Conservation (phyloP, 768 basidiomycete genomes). For the Leccinellum rugosiceps region DNA sequence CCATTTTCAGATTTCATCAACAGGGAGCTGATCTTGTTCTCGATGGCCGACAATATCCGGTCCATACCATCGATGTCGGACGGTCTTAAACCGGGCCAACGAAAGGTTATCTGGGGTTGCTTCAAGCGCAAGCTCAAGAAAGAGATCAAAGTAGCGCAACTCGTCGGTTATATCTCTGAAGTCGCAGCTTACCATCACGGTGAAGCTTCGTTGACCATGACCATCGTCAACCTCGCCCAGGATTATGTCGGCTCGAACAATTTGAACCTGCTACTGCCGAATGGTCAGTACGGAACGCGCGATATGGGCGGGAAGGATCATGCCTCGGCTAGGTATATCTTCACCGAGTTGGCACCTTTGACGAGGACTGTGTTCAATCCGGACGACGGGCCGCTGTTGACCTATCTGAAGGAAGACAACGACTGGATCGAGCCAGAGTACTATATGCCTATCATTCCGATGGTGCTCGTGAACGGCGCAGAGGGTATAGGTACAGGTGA, state of each 20-base stretch:
- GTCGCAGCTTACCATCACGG: slow-evolving; percentile 97
- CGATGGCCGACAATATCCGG: slow-evolving; percentile 98
- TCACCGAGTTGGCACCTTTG: slow-evolving; percentile 73
- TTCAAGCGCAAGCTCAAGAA: slow-evolving; percentile 92
- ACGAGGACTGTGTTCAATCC: slow-evolving; percentile 78
- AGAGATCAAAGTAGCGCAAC: slow-evolving; percentile 94
- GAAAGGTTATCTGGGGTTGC: slow-evolving; percentile 94
- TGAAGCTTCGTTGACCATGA: slow-evolving; percentile 79
- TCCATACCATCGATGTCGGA: slow-evolving; percentile 95
- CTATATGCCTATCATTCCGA: slow-evolving; percentile 87
- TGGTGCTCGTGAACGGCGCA: slow-evolving; percentile 89
- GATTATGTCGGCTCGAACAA: slow-evolving; percentile 96
- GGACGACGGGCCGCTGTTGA: slow-evolving; percentile 82
- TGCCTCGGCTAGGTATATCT: slow-evolving; percentile 95
- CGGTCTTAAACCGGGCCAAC: slow-evolving; percentile 95
- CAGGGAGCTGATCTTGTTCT: slow-evolving; percentile 95
- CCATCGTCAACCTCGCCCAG: slow-evolving; percentile 93
- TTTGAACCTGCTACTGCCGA: slow-evolving; percentile 79
- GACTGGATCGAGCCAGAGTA: slow-evolving; percentile 87
- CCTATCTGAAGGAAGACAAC: slow-evolving; percentile 83
- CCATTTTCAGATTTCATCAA: slow-evolving; percentile 95
- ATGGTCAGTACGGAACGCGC: slow-evolving; percentile 96
- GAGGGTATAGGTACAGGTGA: slow-evolving; percentile 97
- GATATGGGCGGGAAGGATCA: slow-evolving; percentile 93
- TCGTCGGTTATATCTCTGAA: slow-evolving; percentile 93